phyloP scores from a whole-genome alignment of 129 eudicot genomes.

The Saposhnikovia divaricata region DNA sequence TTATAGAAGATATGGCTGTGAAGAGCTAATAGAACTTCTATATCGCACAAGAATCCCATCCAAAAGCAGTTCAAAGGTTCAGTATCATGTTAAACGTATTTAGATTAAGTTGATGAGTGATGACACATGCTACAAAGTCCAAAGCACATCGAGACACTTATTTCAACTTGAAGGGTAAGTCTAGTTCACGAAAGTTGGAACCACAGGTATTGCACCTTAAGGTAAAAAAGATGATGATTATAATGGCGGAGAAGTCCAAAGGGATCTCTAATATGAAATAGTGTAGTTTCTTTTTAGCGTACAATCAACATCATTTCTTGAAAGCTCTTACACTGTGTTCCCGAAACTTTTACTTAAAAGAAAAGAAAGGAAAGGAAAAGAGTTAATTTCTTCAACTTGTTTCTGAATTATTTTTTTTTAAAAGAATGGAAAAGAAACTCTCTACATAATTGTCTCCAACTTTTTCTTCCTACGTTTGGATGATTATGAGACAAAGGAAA shows the following conservation, averaged over 20 bases:
- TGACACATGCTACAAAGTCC: too few relatives aligned
- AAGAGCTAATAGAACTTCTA: neutral
- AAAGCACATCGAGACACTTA: neutral
- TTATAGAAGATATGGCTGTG: neutral
- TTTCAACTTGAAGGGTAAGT: neutral
- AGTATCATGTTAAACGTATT: too few relatives aligned
- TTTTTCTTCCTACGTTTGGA: too few relatives aligned
- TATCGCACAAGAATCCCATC: neutral
- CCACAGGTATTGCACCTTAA: neutral
- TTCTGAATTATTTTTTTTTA: too few relatives aligned
- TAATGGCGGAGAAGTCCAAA: neutral
- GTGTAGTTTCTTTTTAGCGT: neutral
- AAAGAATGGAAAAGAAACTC: too few relatives aligned
- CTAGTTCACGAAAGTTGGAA: neutral
- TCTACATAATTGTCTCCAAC: too few relatives aligned
- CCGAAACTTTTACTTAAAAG: too few relatives aligned
- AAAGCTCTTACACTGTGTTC: neutral
- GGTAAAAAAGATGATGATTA: neutral
- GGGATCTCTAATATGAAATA: neutral
- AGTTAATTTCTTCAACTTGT: too few relatives aligned
- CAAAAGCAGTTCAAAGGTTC: too few relatives aligned
- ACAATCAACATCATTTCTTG: neutral
- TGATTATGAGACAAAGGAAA: too few relatives aligned
- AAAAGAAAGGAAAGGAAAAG: too few relatives aligned
- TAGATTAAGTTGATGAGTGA: too few relatives aligned